Evolutionary conservation across 768 basidiomycete genomes (phyloP).

Genomic region (Mycena floridula): DNA sequence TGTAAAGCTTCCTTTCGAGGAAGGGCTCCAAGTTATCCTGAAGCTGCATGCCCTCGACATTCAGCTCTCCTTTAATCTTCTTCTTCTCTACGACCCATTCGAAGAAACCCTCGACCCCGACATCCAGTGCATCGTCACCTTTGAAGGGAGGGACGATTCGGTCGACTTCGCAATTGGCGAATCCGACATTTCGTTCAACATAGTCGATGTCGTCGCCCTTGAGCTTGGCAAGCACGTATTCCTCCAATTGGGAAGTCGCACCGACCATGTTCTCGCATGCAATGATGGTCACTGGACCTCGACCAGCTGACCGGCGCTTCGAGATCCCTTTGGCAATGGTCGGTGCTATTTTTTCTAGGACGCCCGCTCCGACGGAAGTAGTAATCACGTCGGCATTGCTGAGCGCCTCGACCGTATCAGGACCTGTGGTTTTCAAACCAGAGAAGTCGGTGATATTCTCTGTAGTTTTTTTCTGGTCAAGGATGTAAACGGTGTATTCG

Average conservation of each 20-base stretch:
- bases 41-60: constrained; percentile 22
- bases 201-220: constrained; percentile 21
- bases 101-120: constrained; percentile 33
- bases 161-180: constrained; percentile 36
- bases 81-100: constrained; percentile 32
- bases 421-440: constrained; percentile 3
- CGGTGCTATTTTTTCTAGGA: constrained; percentile 27
- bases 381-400: constrained; percentile 24
- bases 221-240: constrained; percentile 22
- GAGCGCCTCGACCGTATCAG: constrained; percentile 11
- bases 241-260: constrained; percentile 23
- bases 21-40: constrained; percentile 25
- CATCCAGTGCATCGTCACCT: constrained; percentile 22
- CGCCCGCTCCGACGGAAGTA: constrained; percentile 28
- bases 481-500: constrained; percentile 25
- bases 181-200: constrained; percentile 25
- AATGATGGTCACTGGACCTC: constrained; percentile 24
- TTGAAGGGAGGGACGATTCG: constrained; percentile 25
- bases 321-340: constrained; percentile 26
- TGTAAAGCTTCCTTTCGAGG: constrained; percentile 37
- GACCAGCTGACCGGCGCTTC: constrained; percentile 16
- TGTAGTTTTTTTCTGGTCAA: constrained; percentile 5
- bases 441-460: neutral
- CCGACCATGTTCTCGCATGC: constrained; percentile 35
- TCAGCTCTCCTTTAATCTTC: constrained; percentile 19